Evolutionary conservation across 1,284 basidiomycete genomes (phyloP), one percentile per base, ranked within the genome.

Genomic region (Cutaneotrichosporon cutaneum): DNA sequence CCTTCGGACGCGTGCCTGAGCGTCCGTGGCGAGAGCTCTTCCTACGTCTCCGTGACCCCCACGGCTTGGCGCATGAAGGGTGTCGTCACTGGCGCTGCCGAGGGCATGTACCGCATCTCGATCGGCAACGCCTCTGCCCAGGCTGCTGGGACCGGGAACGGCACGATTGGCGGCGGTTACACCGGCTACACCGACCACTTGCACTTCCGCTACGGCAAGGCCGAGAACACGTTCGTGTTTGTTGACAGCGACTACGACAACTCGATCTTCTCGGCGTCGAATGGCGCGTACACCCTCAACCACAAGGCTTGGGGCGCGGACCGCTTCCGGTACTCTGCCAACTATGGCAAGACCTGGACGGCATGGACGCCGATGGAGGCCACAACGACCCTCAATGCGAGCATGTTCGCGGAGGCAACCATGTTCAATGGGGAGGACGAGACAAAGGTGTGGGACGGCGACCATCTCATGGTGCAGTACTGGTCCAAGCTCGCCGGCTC

Each of bases 401-500:
- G 77, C 13, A 63, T 85, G 16, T 89, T 92, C 75, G 70, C 82
- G 14, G 82, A 82, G 16, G 16, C 26, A 26, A 42, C 39, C 18
- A 42, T 42, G 39, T 42, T 42, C 18, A 18, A n/a, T 7, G 18
- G 16, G 7, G n/a, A 42, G 39, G 39, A 42, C 16, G 52, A 54
- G 21, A 13, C 13, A 13, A 84, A 85, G 59, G 93, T 88, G 81
- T 95, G 92, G 92, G 69, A 81, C 1, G 92, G 92, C 7, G 78
- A 90, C 61, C 92, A 95, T 74, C 83, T 94, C 71, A 87, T 90
- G 78, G 84, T 94, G 22, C 91, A 94, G 82, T 94, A 95, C 77
- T 94, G 89, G 87, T 89, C 87, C 64, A 78, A 84, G 55, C 78
- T 85, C 6, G 84, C 85, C 0, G 75, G 85, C 58, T 88, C 88